These are phyloP conservation scores for Globisporangium spiculum DNA, from an alignment of 352 stramenopile genomes.

Conservation along the genomic window DNA sequence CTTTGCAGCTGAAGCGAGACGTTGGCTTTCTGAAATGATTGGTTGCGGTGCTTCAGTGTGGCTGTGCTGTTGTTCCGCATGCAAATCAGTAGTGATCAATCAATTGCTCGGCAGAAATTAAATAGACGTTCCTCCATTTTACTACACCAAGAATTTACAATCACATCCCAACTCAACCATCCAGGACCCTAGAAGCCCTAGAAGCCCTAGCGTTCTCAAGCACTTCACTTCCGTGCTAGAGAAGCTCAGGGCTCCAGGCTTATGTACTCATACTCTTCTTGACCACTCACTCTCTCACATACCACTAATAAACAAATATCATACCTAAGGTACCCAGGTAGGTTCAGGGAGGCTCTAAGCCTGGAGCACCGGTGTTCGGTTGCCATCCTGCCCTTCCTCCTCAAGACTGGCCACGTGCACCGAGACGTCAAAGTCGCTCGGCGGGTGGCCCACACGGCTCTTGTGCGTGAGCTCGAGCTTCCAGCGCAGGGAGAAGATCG, in stretches of 20 bases:
- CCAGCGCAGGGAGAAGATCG: conserved; percentile 49
- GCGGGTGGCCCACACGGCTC: background rate
- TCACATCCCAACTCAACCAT: background rate
- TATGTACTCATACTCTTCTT: background rate
- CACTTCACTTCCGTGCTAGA: background rate
- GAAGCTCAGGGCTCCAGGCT: background rate
- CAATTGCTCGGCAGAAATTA: background rate
- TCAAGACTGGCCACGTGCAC: background rate
- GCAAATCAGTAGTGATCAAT: background rate
- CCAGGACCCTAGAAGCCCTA: background rate
- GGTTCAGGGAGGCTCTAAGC: background rate
- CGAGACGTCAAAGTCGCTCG: conserved; percentile 3
- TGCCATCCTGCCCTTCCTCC: background rate
- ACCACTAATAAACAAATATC: background rate
- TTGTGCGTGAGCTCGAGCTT: conserved; percentile 17
- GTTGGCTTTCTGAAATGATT: background rate
- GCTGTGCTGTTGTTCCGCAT: background rate
- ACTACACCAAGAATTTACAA: background rate
- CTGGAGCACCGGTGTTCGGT: background rate
- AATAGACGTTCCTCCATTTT: conserved; percentile 5
- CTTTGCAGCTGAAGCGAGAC: too few relatives aligned
- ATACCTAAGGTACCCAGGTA: background rate
- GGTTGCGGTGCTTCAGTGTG: background rate
- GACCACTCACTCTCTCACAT: too few relatives aligned
- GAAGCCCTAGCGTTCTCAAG: background rate